Evolutionary conservation across 768 basidiomycete genomes (phyloP), one percentile per base, ranked within the genome.

Genomic region (Infundibulicybe gibba): DNA sequence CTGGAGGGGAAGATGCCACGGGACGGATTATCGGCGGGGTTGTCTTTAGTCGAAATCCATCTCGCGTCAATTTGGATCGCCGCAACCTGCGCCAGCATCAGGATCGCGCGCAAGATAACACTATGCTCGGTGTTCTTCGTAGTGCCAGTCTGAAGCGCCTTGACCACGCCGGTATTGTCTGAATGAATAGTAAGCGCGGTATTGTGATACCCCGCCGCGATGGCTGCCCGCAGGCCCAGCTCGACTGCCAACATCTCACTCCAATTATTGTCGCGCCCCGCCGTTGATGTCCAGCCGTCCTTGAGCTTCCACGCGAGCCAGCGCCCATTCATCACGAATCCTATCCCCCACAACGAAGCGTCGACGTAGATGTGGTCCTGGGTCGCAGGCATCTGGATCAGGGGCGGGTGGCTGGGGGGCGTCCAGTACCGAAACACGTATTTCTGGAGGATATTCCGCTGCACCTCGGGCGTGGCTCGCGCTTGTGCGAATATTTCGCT

Each of bases 231-330:
- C 0, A 76, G 25, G 0, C 69, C 73, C 1, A 77, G 56, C 44
- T 76, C 73, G 1, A 74, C 59, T 0, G 70, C 74, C 0, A 70
- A 63, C 58, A 74, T 66, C 54, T 76, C 75, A 0, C 66, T 69
- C 74, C 75, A 77, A 5, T 66, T 65, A 16, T 72, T 76, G 47
- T 66, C 55, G 6, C 66, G 35, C 6, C 61, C 59, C 0, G 58
- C 44, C 3, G 41, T 32, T 8, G 3, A 8, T 14, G 55, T 50
- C 65, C 68, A 69, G 6, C 65, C 65, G 0, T 49, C 37, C 14
- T 45, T 56, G 10, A 75, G 55, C 20, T 59, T 52, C 75, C 71
- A 77, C 0, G 74, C 65, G 0, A 68, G 51, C 72, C 72, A 77
- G 1, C 42, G 35, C 1, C 54, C 55, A 6, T 65, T 49, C 2